Conservation (phyloP, 495 filamentous ascomycete species). For the Aspergillus diversus region DNA sequence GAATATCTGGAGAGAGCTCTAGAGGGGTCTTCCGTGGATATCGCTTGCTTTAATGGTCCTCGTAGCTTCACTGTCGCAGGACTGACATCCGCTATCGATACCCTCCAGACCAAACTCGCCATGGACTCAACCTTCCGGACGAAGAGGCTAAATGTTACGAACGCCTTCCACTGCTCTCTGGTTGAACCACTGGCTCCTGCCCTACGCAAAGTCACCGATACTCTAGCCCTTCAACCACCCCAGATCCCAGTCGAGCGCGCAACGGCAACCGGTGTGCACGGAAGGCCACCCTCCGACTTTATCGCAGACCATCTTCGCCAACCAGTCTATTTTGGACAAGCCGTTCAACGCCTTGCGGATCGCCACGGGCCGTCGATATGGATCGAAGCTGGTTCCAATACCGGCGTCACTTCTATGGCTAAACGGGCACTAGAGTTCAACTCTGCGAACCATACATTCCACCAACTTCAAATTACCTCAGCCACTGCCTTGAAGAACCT, state of each 20-base stretch:
- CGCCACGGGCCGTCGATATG: slow-evolving; percentile 40
- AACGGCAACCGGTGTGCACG: slow-evolving; percentile 30
- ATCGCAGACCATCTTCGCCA: slow-evolving; percentile 51
- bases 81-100: slow-evolving; percentile 36
- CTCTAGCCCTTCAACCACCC: slow-evolving; percentile 35
- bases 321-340: slow-evolving; percentile 56
- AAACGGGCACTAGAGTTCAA: slow-evolving; percentile 31
- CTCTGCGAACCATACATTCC: slow-evolving; percentile 34
- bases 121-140: slow-evolving; percentile 25
- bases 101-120: slow-evolving; percentile 13
- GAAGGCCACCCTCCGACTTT: slow-evolving; percentile 41
- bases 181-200: slow-evolving; percentile 41
- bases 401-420: slow-evolving; percentile 50
- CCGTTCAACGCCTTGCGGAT: slow-evolving; percentile 46
- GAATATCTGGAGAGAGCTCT: background rate
- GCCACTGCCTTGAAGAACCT: slow-evolving; percentile 35
- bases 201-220: slow-evolving; percentile 31
- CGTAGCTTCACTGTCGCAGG: slow-evolving; percentile 52
- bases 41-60: slow-evolving; percentile 57
- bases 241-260: slow-evolving; percentile 37
- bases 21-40: slow-evolving; percentile 20
- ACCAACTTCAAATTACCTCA: slow-evolving; percentile 45
- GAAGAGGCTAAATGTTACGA: slow-evolving; percentile 50
- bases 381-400: slow-evolving; percentile 56
- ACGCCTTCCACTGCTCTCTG: slow-evolving; percentile 57